Evolutionary conservation across 2,329 filamentous ascomycete species (phyloP), one percentile per base, ranked within the genome.

Genomic region (Paracoccidioides lutzii): DNA sequence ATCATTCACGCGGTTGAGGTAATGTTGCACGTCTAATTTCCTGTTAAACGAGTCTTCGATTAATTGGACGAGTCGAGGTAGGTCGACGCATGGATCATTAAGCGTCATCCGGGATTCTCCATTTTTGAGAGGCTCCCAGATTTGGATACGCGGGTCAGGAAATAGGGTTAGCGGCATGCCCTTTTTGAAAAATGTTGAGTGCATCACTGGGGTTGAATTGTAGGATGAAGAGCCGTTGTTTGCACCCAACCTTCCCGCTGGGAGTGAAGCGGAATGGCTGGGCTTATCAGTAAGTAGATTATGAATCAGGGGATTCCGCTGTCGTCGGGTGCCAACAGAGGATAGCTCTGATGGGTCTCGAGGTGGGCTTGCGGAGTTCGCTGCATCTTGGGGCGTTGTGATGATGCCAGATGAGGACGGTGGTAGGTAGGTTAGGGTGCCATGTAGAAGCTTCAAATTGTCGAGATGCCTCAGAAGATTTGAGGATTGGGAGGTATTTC

Each of bases 201-300:
- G 74, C 52, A 75, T 72, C 4, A 76, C 74, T 0, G 74, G 63
- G 10, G 66, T 65, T 53, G 66, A 65, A 15, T 68, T 60, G 15
- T 66, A 64, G n/a, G 69, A 64, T 14, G 67, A 64, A 7, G 58
- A 57, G 15, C 59, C 55, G 69, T 73, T 60, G 32, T 64, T 63
- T n/a, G 62, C 59, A 1, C 68, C 65, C 37, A 89, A 78, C 51
- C 87, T 79, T 43, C 83, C 81, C 5, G 83, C 78, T 0, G 93
- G 93, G 0, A 98, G 76, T 0, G 93, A 98, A 1, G 93, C 93
- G 1, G 93, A 97, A 61, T 90, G 86, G 12, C 90, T 81, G 0
- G 93, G 91, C 65, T 95, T 94, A 71, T 98, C 93, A 1, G 93
- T 98, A 8, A 98, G 79, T 1, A 98, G 81, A 64, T 96, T 97